A percentile compares a stretch with the other conserved stretches of the same genome.
Evolutionary conservation across 2,329 filamentous ascomycete species (phyloP).

Genomic region (Fusarium sp.): DNA sequence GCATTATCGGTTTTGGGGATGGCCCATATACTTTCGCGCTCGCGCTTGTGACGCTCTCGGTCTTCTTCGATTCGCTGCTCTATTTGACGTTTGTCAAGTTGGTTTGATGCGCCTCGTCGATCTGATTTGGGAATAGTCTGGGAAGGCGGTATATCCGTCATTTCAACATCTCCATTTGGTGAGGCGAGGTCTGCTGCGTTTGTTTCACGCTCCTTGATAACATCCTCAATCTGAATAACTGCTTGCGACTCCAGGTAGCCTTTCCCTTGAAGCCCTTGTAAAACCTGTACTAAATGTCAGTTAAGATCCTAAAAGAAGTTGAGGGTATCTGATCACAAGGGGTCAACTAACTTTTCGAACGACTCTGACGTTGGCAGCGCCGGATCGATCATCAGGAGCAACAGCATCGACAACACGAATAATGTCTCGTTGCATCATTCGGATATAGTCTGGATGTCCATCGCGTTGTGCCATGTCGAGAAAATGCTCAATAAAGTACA

Average conservation of each 20-base stretch:
- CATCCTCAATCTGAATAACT: conserved; percentile 83
- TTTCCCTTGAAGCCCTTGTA: conserved; percentile 76
- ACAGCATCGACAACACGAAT: conserved; percentile 91
- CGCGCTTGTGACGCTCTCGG: conserved; percentile 89
- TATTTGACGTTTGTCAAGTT: conserved; percentile 85
- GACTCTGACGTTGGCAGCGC: conserved; percentile 93
- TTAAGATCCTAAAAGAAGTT: conserved; percentile 3
- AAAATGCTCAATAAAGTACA: conserved; percentile 98
- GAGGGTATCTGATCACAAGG: neutral
- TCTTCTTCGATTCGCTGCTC: conserved; percentile 98
- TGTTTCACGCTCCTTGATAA: conserved; percentile 81
- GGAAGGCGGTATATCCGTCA: conserved; percentile 55
- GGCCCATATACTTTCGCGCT: conserved; percentile 94
- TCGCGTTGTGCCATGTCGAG: conserved; percentile 86
- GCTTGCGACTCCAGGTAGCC: conserved; percentile 78
- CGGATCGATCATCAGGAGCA: conserved; percentile 84
- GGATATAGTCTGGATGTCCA: conserved; percentile 81
- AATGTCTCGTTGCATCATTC: conserved; percentile 96
- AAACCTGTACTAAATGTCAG: conserved; percentile 60
- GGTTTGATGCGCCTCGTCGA: conserved; percentile 50
- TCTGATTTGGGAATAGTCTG: conserved; percentile 54
- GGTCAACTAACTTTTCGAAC: conserved; percentile 75
- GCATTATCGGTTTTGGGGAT: conserved; percentile 70
- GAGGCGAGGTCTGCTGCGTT: conserved; percentile 67
- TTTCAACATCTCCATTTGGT: conserved; percentile 57